Evolutionary conservation across 176 grass and related monocot species (phyloP).

Genomic region (Carex pumila): DNA sequence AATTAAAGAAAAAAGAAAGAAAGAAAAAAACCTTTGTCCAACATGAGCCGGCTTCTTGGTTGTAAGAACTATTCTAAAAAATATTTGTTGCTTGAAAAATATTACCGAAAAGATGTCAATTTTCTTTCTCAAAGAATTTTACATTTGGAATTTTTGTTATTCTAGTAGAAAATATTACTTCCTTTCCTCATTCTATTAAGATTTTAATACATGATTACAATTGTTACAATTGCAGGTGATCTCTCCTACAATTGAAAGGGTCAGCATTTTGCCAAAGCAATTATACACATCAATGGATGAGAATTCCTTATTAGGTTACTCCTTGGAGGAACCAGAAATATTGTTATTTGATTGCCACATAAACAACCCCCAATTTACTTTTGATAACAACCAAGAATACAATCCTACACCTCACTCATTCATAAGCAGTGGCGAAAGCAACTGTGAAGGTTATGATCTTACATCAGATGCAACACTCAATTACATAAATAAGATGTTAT

Average conservation of each 20-base stretch:
- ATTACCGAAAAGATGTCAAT: background rate
- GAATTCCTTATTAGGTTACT: background rate
- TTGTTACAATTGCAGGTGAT: background rate
- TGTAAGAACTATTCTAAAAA: background rate
- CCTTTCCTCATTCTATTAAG: background rate
- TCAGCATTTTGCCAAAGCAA: background rate
- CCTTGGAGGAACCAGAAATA: background rate
- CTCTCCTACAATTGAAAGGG: background rate
- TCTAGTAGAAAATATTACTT: background rate
- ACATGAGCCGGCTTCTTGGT: background rate
- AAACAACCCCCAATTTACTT: background rate
- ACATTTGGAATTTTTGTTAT: background rate
- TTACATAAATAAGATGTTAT: slow-evolving; percentile 33
- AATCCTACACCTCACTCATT: background rate
- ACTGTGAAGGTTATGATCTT: background rate
- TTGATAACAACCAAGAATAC: background rate
- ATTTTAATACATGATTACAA: background rate
- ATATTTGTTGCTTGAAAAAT: background rate
- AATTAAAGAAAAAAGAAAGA: background rate
- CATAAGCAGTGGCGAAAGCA: background rate
- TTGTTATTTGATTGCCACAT: background rate
- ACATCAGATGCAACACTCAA: background rate
- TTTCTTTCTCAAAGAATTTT: background rate
- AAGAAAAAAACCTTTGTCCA: background rate
- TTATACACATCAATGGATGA: background rate